Conservation (phyloP, 805 yeast genomes). For the Brettanomyces nanus region DNA sequence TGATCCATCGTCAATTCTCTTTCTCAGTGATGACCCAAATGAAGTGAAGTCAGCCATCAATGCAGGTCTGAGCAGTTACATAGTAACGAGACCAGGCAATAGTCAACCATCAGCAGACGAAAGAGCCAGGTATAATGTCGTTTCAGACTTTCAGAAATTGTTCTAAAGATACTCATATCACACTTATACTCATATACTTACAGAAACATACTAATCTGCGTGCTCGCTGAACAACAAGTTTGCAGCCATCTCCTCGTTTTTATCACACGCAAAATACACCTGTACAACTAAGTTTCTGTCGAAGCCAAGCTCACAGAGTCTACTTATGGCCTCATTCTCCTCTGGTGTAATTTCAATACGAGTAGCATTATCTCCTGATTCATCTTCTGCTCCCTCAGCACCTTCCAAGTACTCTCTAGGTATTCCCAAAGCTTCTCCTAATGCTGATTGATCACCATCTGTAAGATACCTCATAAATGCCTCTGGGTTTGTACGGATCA, state of each 20-base stretch:
- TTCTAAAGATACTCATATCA: no score
- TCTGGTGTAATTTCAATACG: conserved; percentile 63
- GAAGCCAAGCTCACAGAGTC: conserved; percentile 90
- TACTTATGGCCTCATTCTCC: conserved; percentile 81
- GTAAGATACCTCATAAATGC: conserved; percentile 69
- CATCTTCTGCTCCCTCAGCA: conserved; percentile 29
- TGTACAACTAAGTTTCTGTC: conserved; percentile 82
- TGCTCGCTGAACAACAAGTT: conserved; percentile 72
- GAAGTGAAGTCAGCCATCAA: conserved; percentile 71
- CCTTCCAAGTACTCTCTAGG: conserved; percentile 30
- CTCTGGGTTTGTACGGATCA: conserved; percentile 84
- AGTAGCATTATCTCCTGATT: conserved; percentile 30
- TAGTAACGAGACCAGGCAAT: conserved; percentile 76
- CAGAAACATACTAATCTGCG: conserved; percentile 17
- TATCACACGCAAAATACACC: conserved; percentile 96
- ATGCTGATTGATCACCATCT: conserved; percentile 52
- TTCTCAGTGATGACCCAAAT: conserved; percentile 70
- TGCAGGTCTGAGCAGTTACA: conserved; percentile 50
- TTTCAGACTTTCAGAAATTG: conserved; percentile 25
- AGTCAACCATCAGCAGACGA: conserved; percentile 36
- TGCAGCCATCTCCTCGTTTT: conserved; percentile 94
- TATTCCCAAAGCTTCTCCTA: conserved; percentile 33
- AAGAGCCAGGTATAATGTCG: conserved; percentile 15
- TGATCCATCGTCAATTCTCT: conserved; percentile 34
- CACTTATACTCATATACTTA: not conserved